These are phyloP conservation scores for Tylopilus intermedius DNA, from an alignment of 768 basidiomycete species.

Conservation along the genomic window DNA sequence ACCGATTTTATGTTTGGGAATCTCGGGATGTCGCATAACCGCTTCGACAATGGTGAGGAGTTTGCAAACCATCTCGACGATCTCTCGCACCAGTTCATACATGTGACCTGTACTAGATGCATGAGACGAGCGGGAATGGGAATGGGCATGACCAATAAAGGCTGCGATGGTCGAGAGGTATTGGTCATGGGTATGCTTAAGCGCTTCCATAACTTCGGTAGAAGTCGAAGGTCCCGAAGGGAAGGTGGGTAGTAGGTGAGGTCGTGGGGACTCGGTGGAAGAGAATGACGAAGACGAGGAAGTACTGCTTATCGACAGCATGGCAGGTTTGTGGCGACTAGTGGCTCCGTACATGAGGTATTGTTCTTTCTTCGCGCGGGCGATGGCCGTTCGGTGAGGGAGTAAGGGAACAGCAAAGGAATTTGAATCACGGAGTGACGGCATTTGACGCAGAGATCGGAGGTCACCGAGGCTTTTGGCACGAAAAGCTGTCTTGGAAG, in stretches of 20 bases:
- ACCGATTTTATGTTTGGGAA: constrained; percentile 58
- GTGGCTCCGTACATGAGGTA: constrained; percentile 35
- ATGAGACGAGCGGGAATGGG: constrained; percentile 84
- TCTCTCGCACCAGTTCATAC: constrained; percentile 92
- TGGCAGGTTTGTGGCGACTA: constrained; percentile 40
- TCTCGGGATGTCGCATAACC: constrained; percentile 70
- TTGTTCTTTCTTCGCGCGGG: constrained; percentile 36
- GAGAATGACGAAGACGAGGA: constrained; percentile 69
- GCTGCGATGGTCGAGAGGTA: constrained; percentile 93
- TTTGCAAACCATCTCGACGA: constrained; percentile 90
- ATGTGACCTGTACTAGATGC: constrained; percentile 90
- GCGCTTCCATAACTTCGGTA: constrained; percentile 65
- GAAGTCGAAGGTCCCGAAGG: constrained; percentile 70
- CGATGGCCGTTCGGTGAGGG: constrained; percentile 26
- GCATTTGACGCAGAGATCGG: constrained; percentile 29
- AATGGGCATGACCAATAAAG: constrained; percentile 95
- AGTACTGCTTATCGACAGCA: constrained; percentile 61
- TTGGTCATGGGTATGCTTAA: constrained; percentile 82
- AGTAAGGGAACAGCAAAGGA: constrained; percentile 33
- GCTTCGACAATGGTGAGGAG: constrained; percentile 88
- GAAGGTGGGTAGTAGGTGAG: constrained; percentile 47
- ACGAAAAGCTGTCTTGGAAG: constrained; percentile 35
- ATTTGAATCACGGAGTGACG: constrained; percentile 35
- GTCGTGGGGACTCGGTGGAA: constrained; percentile 50
- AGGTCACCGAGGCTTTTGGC: constrained; percentile 54